Base-by-base conservation (phyloP, 345 rosid species). In the Populus alba region DNA sequence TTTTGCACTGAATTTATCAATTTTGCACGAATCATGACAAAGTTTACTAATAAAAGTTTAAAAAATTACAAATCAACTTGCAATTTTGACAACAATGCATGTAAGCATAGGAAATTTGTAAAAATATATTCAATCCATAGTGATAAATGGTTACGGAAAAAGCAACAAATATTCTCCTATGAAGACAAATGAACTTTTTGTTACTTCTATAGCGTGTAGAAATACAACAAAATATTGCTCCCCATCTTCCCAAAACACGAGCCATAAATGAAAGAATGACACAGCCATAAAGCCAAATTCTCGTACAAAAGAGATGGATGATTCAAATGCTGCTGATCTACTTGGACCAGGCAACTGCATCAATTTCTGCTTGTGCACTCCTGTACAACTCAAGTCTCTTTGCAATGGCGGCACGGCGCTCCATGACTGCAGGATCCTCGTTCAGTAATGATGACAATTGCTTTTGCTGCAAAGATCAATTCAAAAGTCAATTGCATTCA, bases 361-460 rank as follows among this genome's bases (percentile, higher is more conserved):
- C 99, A 1, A 97, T 92, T 59, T 94, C 99, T 2, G 93, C 87
- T 80, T 97, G 98, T 18, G 99, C 99, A 29, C 90, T 89, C 81
- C 94, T 86, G 90, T 97, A 97, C 72, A 97, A 81, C 86, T 97
- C 99, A 66, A 97, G 83, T 78, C 98, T 85, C 91, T 94, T 94
- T 0, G 97, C 90, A 29, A 97, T 95, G 59, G 87, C 91, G 53
- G 90, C 75, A 1, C 99, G 88, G 68, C 97, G 95, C 86, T 97
- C 98, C 99, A 97, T 94, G 73, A 97, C 83, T 4, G 97, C 99
- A 2, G 99, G 98, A 81, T 97, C 99, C 83, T 97, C 99, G 6
- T 97, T 97, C 87, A 97, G 83, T 11, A 97, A 73, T 0, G 97
- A 84, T 0, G 99, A 97, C 41, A 97, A 83, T 37, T 86, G 88